Base-by-base conservation (phyloP, 129 eudicot genomes). In the Logfia minima region DNA sequence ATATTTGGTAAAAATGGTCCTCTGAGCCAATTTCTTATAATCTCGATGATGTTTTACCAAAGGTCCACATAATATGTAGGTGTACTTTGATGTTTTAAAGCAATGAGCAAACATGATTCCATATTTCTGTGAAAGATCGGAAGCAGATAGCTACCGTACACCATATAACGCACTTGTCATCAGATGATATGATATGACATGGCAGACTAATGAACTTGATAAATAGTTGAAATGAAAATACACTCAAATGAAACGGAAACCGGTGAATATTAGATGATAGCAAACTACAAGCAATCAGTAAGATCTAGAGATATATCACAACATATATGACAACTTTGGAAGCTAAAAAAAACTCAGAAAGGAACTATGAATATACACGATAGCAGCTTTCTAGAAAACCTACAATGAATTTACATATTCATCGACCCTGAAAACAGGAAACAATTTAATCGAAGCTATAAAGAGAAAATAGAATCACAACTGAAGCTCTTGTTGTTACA, bases 361-460 rank as follows among this genome's bases (percentile, higher is more conserved):
- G 22, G 26, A 52, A 72, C 55, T 71, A 68, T 76, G 80, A 77
- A 89, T 87, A 66, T 89, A 83, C 88, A 87, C 39, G 67, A 67
- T 83, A 75, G 72, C 85, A 72, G 80, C 86, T 72, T 83, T 72
- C 82, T 64, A 79, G 64, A 85, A 83, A 73, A 83, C 87, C 89
- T 78, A 86, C 66, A 80, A 86, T 64, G 85, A 71, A 83, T 86
- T 76, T 85, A 88, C 92, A 86, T 66, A 75, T 86, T 84, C 76
- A 82, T 85, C 75, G 69, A 70, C 85, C 83, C 28, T 68, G 41
- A 48, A 83, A 79, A 64, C 68, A 32, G 23, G 39, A 32, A 60
- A 61, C 75, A 37, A 75, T 61, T 48, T 71, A 70, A 76, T 10
- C 74, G 66, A 81, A 51, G 71, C 53, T 75, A 75, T 59, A 74